Base-by-base conservation (phyloP, 2,329 filamentous ascomycete genomes). In the Xylaria sp. region DNA sequence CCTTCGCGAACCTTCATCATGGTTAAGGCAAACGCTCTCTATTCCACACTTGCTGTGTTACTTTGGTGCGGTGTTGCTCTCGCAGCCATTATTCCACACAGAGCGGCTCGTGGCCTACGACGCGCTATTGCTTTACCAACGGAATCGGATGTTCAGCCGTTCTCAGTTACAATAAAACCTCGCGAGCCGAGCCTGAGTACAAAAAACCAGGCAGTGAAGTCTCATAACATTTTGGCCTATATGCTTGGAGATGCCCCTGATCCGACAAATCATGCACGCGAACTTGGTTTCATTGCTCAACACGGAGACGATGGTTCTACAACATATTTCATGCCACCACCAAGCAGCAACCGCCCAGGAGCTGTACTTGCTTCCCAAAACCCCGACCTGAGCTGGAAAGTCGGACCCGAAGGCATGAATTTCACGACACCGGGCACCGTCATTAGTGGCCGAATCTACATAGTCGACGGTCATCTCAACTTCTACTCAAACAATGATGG, bases 371-470 rank as follows among this genome's bases (percentile, higher is more conserved):
- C 58, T 17, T n/a, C 36, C 6, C 4, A 44, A 0, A 38, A 33
- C 36, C 56, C 63, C 6, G 48, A 62, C 15, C 38, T 64, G 31
- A 59, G 48, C 28, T 68, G 54, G 59, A 59, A 49, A 20, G 40
- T 59, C 3, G 54, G 57, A 6, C 5, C 56, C 15, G 15, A 23
- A 10, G 57, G 59, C 5, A 67, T 59, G 7, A 61, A 28, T n/a
- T 71, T 71, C 51, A 63, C 56, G 36, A 68, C 70, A 0, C 70
- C 70, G 3, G 70, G 70, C 9, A 33, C 53, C 2, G 48, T 72
- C 13, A 36, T 51, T 4, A 68, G 68, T 26, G 70, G 70, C 11
- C 70, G 70, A 11, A 63, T 72, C 6, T 72, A 72, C 40, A 38
- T 72, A 7, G 59, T 48, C 15, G 51, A 70, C 42, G 70, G 65